Base-by-base conservation (phyloP, 306 rosid genomes). In the Quercus rubra region DNA sequence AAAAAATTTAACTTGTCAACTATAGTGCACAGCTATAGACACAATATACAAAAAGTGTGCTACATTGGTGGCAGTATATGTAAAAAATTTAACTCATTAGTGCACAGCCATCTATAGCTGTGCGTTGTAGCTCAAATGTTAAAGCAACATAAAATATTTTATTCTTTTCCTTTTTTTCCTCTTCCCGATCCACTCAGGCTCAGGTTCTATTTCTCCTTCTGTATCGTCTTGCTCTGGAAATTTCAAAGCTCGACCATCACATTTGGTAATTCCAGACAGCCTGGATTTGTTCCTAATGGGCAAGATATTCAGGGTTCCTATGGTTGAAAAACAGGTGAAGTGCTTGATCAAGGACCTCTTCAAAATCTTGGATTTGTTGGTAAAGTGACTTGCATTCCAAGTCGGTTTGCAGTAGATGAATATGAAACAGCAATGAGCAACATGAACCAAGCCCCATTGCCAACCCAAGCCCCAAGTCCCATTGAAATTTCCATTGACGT, bases 301-400 rank as follows among this genome's bases (percentile, higher is more conserved):
- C 72, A 74, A 70, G 82, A 87, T 51, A 75, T 55, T 33, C 86
- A 85, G 30, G 78, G 77, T 70, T 33, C 81, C 1, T 80, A 72
- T 78, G 81, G 71, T 76, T 71, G 75, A 23, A 80, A 78, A 69
- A 78, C 90, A 4, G 80, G 82, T 20, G 86, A 89, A 70, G 25
- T 81, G 57, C 79, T 79, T 74, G 85, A 80, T 68, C 88, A 86
- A 68, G 82, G 83, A 8, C 70, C 79, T 70, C 78, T 74, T 57
- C 71, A 83, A 82, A 87, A 73, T 86, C 77, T 79, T 38, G 92
- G 91, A 73, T 85, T 82, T 87, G 84, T 88, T 73, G 88, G 89
- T 25, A 83, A 88, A 73, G 87, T 78, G 31, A 80, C 82, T 54
- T 66, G 76, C 59, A 74, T 88, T 71, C 91, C 97, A 68, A 88